Evolutionary conservation across 2,329 filamentous ascomycete genomes (phyloP).

Genomic region (Cercospora brassicicola): DNA sequence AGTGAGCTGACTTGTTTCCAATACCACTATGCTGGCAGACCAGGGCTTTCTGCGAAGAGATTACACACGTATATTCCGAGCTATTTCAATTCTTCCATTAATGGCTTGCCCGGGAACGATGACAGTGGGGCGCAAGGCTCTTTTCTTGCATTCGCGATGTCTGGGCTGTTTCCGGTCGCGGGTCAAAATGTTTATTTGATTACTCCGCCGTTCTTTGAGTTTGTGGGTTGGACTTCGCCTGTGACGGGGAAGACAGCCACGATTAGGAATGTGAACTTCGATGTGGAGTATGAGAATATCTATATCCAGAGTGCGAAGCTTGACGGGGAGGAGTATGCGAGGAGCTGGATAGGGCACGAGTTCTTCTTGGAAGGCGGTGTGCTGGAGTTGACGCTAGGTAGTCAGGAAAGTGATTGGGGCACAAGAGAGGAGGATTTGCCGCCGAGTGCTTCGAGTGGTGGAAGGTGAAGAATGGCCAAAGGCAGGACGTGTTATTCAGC

Average conservation of each 20-base stretch:
- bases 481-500: neutral
- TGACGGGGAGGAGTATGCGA: constrained; percentile 24
- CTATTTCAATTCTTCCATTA: constrained; percentile 24
- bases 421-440: constrained; percentile 36
- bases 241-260: constrained; percentile 26
- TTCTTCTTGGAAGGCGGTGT: constrained; percentile 28
- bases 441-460: constrained; percentile 10
- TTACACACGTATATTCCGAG: constrained; percentile 28
- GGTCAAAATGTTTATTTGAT: constrained; percentile 30
- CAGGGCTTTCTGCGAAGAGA: constrained; percentile 32
- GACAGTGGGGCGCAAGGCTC: constrained; percentile 27
- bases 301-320: constrained; percentile 31
- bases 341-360: constrained; percentile 31
- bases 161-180: constrained; percentile 28
- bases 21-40: constrained; percentile 47
- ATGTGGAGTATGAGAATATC: constrained; percentile 36
- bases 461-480: neutral
- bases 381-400: constrained; percentile 27
- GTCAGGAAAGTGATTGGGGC: constrained; percentile 27
- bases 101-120: constrained; percentile 29
- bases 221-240: constrained; percentile 29
- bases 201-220: constrained; percentile 28
- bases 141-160: constrained; percentile 31
- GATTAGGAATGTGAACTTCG: constrained; percentile 37
- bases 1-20: constrained; percentile 47